Base-by-base conservation (phyloP, 2,329 filamentous ascomycete species). In the Aspergillus floridensis region DNA sequence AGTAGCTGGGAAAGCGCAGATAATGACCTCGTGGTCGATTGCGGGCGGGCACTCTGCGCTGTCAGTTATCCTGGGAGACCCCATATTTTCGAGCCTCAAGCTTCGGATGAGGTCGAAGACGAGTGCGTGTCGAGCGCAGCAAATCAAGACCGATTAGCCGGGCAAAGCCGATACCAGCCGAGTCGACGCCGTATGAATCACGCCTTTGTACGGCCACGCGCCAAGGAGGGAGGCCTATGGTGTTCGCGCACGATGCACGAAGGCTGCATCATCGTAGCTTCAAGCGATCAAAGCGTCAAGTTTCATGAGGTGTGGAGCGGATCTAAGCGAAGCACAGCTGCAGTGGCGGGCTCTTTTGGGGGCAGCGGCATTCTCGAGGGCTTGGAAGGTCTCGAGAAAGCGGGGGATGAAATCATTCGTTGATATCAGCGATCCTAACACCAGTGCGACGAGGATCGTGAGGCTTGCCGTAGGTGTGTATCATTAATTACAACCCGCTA, bases 281-380 rank as follows among this genome's bases (percentile, higher is more conserved):
- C 91, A 48, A 96, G 92, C 70, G 93, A 98, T 76, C 88, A 92
- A 72, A 96, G 86, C 67, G 89, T 98, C 74, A 95, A 95, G 72
- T 98, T 98, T 69, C 92, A 98, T 74, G 93, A 98, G 77, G 87
- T 99, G 11, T 98, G 93, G 95, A 83, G 84, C n/a, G 84, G 85
- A 2, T 79, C 82, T 46, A 81, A 79, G 66, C 88, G 84, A 68
- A 77, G 79, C 8, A 84, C 81, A 21, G 75, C 79, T 22, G 74
- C 79, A 54, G 80, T 81, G 14, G 80, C 79, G 47, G 86, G 90
- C 2, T 79, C 91, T 63, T 79, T 96, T 24, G 91, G 90, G 12
- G 90, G 92, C 4, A 96, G 92, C 76, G 87, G 90, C 72, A 96
- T 97, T 63, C 81, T 96, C 32, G 92, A 96, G 72, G 86, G 86